A percentile compares a stretch with the other conserved stretches of the same genome.
phyloP scores from a whole-genome alignment of 2,329 filamentous ascomycete genomes.

The Alternaria atra region DNA sequence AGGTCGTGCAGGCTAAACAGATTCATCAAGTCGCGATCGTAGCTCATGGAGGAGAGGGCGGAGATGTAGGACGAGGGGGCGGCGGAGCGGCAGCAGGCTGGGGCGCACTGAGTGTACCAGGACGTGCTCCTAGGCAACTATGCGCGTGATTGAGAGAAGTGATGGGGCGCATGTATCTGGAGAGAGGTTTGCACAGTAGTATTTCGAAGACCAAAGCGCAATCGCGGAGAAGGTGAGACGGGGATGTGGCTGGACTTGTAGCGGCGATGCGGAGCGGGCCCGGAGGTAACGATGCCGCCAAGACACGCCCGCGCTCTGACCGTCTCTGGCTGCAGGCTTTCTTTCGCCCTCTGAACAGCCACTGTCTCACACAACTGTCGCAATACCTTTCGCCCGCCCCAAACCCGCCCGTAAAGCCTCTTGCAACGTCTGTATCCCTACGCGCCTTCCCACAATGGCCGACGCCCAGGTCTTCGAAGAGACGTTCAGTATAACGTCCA shows the following conservation, averaged over 20 bases:
- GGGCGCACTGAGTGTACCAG: slow-evolving; percentile 4
- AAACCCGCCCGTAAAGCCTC: background rate
- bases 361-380: slow-evolving; percentile 4
- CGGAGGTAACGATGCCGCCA: slow-evolving; percentile 23
- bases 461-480: slow-evolving; percentile 96
- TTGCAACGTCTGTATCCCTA: background rate
- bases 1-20: slow-evolving; percentile 35
- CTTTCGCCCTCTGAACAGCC: slow-evolving; percentile 19
- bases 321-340: slow-evolving; percentile 23
- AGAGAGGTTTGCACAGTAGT: background rate
- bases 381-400: background rate
- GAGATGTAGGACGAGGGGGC: background rate
- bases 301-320: slow-evolving; percentile 12
- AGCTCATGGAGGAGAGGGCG: slow-evolving; percentile 17
- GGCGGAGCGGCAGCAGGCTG: slow-evolving; percentile 2
- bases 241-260: background rate
- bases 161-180: background rate
- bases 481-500: slow-evolving; percentile 80
- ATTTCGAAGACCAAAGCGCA: background rate
- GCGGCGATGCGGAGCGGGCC: slow-evolving; percentile 18
- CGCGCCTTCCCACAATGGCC: slow-evolving; percentile 62
- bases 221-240: background rate
- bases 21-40: slow-evolving; percentile 21
- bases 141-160: background rate
- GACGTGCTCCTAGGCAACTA: background rate